Conservation (phyloP, 148 eudicot genomes). For the Amaranthus cruentus region DNA sequence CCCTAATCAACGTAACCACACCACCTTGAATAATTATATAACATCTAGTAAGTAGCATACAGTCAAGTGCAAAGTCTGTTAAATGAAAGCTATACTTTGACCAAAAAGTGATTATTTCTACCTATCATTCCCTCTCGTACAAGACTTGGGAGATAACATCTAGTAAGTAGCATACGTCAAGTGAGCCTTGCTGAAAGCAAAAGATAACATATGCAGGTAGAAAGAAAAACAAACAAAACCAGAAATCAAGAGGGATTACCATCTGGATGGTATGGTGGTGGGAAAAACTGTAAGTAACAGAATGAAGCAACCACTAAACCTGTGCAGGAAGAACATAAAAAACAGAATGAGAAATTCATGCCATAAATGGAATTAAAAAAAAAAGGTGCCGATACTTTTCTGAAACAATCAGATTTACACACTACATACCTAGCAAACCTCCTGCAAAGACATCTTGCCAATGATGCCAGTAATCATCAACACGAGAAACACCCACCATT, state of each 20-base stretch:
- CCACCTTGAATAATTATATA: no score
- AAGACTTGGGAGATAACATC: no score
- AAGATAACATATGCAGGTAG: neutral
- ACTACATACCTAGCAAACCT: conserved; percentile 65
- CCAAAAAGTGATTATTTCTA: no score
- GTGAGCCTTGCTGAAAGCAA: neutral
- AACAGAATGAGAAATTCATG: neutral
- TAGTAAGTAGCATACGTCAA: no score
- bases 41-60: no score
- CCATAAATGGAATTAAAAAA: neutral
- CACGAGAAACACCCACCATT: conserved; percentile 84
- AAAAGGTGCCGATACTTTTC: neutral
- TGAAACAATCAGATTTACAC: neutral
- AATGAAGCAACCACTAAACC: conserved; percentile 67
- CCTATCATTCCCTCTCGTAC: no score
- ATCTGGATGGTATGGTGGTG: conserved; percentile 75
- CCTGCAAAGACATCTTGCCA: conserved; percentile 97
- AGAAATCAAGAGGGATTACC: conserved; percentile 38
- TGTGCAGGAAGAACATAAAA: conserved; percentile 22
- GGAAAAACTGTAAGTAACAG: conserved; percentile 97
- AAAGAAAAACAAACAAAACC: conserved; percentile 1
- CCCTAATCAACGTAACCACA: no score
- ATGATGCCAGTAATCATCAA: conserved; percentile 98
- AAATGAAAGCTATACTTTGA: no score
- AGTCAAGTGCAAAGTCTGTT: no score